phyloP scores from a whole-genome alignment of 2,329 filamentous ascomycete species.

The Chaetomium sp. region DNA sequence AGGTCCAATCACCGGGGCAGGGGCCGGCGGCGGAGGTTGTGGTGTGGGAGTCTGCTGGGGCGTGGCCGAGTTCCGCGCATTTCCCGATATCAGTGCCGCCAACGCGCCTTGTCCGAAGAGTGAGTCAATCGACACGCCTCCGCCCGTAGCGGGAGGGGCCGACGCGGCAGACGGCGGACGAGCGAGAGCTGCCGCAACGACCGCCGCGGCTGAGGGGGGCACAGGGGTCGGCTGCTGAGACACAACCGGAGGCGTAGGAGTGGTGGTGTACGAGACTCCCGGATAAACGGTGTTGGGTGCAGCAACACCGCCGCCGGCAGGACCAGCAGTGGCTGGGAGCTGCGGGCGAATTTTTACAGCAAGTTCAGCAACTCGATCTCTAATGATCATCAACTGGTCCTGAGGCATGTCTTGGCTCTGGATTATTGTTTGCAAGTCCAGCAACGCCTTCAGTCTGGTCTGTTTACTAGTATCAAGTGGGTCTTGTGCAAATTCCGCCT shows the following conservation, averaged over 20 bases:
- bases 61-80: conserved; percentile 52
- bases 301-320: conserved; percentile 38
- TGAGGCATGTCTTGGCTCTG: conserved; percentile 75
- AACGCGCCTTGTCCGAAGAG: conserved; percentile 62
- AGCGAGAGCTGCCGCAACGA: conserved; percentile 32
- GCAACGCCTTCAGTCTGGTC: conserved; percentile 78
- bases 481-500: conserved; percentile 73
- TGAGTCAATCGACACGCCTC: conserved; percentile 56
- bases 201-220: conserved; percentile 42
- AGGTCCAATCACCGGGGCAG: conserved; percentile 36
- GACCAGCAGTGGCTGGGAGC: conserved; percentile 36
- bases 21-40: conserved; percentile 42
- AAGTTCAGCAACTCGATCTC: conserved; percentile 80
- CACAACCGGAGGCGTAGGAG: conserved; percentile 40
- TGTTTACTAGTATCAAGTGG: conserved; percentile 75
- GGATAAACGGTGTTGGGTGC: conserved; percentile 17
- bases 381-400: conserved; percentile 81
- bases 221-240: conserved; percentile 41
- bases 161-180: conserved; percentile 41
- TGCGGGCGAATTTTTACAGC: conserved; percentile 61
- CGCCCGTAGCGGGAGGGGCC: conserved; percentile 32
- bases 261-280: conserved; percentile 33
- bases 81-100: conserved; percentile 54
- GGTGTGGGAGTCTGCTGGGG: conserved; percentile 48
- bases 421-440: conserved; percentile 81